These are phyloP conservation scores for Trichoderma semiorbis DNA, from an alignment of 2,329 filamentous ascomycete genomes.

Conservation along the genomic window DNA sequence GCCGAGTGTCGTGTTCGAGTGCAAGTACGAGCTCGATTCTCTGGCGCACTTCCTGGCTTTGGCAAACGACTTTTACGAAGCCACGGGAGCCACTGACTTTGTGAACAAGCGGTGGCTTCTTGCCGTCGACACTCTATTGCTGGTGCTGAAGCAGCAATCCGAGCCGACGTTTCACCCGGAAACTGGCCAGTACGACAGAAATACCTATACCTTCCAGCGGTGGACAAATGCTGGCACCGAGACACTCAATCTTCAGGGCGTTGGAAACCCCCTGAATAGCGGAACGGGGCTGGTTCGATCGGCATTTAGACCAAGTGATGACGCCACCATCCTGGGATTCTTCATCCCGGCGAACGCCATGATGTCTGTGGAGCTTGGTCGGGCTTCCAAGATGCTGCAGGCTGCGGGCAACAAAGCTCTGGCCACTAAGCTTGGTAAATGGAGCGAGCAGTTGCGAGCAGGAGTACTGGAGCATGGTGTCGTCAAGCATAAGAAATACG, in stretches of 20 bases:
- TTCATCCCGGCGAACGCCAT: conserved; percentile 95
- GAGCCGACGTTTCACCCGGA: conserved; percentile 72
- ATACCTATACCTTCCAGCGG: conserved; percentile 85
- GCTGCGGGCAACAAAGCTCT: conserved; percentile 53
- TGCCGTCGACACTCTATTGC: conserved; percentile 71
- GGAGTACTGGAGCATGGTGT: conserved; percentile 85
- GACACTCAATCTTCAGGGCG: conserved; percentile 75
- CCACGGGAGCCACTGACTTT: conserved; percentile 75
- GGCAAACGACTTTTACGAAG: conserved; percentile 79
- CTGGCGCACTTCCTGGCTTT: conserved; percentile 86
- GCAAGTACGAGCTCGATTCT: conserved; percentile 98
- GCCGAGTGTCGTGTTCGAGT: conserved; percentile 84
- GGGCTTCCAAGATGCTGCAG: conserved; percentile 67
- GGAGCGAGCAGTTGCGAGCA: conserved; percentile 62
- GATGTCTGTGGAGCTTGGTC: conserved; percentile 85
- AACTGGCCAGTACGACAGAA: conserved; percentile 61
- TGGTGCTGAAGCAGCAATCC: conserved; percentile 74
- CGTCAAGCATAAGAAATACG: conserved; percentile 69
- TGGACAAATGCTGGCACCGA: conserved; percentile 80
- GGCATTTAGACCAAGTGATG: conserved; percentile 91
- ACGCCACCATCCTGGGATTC: conserved; percentile 90
- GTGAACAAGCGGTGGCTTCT: conserved; percentile 73
- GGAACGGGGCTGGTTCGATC: conserved; percentile 84
- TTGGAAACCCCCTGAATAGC: conserved; percentile 86
- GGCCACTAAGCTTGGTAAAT: conserved; percentile 54